Evolutionary conservation across 2,329 filamentous ascomycete genomes (phyloP).

Genomic region (Diaporthe capsici): DNA sequence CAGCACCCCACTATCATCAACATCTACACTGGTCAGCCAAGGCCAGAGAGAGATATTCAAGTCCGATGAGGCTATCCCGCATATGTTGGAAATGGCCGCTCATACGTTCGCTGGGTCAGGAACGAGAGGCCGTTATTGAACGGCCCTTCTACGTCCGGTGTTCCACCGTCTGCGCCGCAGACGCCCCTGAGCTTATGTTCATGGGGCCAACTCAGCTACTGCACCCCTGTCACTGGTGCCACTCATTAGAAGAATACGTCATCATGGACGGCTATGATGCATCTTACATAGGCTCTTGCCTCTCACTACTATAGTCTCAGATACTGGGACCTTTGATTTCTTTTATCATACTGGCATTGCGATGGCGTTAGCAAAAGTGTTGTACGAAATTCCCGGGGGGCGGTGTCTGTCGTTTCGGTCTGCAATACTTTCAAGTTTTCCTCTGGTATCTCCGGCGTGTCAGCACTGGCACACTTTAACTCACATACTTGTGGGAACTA

Average conservation of each 20-base stretch:
- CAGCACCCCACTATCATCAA: slow-evolving; percentile 26
- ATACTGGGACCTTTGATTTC: slow-evolving; percentile 1
- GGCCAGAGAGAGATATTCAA: slow-evolving; percentile 14
- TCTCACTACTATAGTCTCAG: not conserved
- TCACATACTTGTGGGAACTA: not conserved
- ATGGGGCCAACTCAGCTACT: not conserved
- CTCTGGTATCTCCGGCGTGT: not conserved
- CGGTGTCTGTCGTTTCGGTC: slow-evolving; percentile 13
- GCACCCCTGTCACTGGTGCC: not conserved
- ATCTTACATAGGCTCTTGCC: not conserved
- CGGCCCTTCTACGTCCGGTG: not conserved
- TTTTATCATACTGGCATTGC: slow-evolving; percentile 1
- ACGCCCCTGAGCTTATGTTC: not conserved
- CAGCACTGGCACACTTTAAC: not conserved
- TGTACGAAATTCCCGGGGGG: not conserved
- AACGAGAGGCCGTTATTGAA: not conserved
- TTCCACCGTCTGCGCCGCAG: not conserved
- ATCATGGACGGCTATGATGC: not conserved
- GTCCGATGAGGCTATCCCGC: slow-evolving; percentile 26
- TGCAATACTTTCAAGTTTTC: not conserved
- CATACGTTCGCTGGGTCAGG: slow-evolving; percentile 33
- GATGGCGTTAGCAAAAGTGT: slow-evolving; percentile 27
- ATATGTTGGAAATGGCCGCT: slow-evolving; percentile 22
- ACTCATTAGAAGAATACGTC: not conserved
- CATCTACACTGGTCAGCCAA: slow-evolving; percentile 32